A percentile compares a stretch with the other conserved stretches of the same genome.
Evolutionary conservation across 257 asterid species (phyloP).

Genomic region (Primulina huaijiensis): DNA sequence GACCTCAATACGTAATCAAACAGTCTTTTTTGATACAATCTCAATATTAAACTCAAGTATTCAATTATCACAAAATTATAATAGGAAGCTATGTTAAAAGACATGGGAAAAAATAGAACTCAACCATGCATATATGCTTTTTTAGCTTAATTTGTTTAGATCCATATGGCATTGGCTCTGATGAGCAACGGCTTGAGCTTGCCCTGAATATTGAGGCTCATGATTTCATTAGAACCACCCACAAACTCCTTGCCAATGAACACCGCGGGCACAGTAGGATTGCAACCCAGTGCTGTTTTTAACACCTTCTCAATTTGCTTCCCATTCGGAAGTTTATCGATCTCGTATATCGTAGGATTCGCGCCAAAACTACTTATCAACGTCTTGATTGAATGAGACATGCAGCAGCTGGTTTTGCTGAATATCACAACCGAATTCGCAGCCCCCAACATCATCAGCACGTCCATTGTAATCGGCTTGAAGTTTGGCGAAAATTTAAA

Average conservation of each 20-base stretch:
- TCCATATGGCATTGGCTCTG: constrained; percentile 61
- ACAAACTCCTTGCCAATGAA: constrained; percentile 48
- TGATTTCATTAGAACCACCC: constrained; percentile 63
- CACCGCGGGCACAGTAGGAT: constrained; percentile 59
- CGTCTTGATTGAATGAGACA: constrained; percentile 41
- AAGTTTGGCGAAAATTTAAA: background rate
- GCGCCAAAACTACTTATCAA: constrained; percentile 59
- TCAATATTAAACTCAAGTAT: no score
- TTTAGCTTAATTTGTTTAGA: constrained; percentile 19
- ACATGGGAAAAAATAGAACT: background rate
- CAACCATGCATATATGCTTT: background rate
- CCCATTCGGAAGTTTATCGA: constrained; percentile 42
- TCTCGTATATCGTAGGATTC: constrained; percentile 41
- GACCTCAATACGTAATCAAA: no score
- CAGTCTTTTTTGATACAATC: no score
- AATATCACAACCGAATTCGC: constrained; percentile 55
- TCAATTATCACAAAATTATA: no score
- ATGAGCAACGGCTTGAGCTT: constrained; percentile 54
- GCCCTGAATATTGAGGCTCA: constrained; percentile 56
- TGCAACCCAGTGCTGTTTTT: constrained; percentile 41
- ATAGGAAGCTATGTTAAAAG: no score
- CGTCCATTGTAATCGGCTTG: constrained; percentile 32
- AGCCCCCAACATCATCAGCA: constrained; percentile 38
- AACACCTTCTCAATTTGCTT: constrained; percentile 47
- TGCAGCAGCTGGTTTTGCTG: constrained; percentile 61